Base-by-base conservation (phyloP, 192 early-diverging fungal species). In the Endogone sp. region DNA sequence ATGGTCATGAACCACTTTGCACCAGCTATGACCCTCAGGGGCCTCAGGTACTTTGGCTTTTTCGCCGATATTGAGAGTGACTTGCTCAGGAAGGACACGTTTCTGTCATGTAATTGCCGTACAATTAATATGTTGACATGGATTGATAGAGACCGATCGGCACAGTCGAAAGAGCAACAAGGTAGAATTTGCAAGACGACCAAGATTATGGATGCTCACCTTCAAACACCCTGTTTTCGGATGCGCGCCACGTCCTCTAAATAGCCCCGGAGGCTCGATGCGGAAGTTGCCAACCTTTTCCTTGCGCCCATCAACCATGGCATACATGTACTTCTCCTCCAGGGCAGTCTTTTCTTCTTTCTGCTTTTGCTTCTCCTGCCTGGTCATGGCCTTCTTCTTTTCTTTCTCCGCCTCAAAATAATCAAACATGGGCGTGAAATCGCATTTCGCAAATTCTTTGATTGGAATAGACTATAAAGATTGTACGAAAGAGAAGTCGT, bases 211-310 rank as follows among this genome's bases (percentile, higher is more conserved):
- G 9, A 23, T 61, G 29, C 25, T 25, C 77, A 89, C 87, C 86
- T 98, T 98, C 66, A 97, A 82, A 57, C 68, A 84, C 29, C 97
- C 97, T 1, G 94, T 95, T 80, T 96, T 95, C 22, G 97, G 97
- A 72, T 99, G 97, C 57, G 91, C 88, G 29, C 97, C 97, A 61
- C 97, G 91, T n/a, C 97, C 97, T 72, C 95, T 90, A 84, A 99
- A 99, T 64, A 99, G 79, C 54, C 88, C 89, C 26, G 97, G 97
- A 49, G 97, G 97, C 82, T 99, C 97, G 76, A 98, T 96, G 24
- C 94, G 77, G 78, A 91, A 99, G 83, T 98, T 98, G 23, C 97
- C 97, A 37, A 99, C 91, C 74, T 98, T 97, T 78, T 99, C 96
- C 72, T 93, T 95, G 25, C 94, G 85, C 2, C 94, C 94, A 72